Evolutionary conservation across 1,284 basidiomycete genomes (phyloP).

Genomic region (Phylloboletellus chloephorus): DNA sequence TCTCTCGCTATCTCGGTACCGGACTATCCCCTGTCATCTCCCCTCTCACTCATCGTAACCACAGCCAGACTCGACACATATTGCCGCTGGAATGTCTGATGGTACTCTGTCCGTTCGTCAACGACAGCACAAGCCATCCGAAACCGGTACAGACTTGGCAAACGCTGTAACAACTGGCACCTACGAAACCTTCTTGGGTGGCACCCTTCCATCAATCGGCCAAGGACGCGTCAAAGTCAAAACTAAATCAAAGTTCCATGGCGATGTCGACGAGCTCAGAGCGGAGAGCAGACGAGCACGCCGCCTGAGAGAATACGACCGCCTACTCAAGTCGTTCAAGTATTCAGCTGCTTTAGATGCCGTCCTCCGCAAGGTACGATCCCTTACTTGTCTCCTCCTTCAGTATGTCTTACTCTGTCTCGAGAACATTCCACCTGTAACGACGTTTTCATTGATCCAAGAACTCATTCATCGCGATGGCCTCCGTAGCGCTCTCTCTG

Average conservation of each 20-base stretch:
- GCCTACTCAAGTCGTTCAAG: constrained; percentile 86
- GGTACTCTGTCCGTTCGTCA: constrained; percentile 89
- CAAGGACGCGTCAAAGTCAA: constrained; percentile 54
- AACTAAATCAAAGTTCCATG: constrained; percentile 43
- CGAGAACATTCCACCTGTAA: constrained; percentile 75
- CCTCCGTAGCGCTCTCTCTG: constrained; percentile 78
- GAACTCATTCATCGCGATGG: constrained; percentile 94
- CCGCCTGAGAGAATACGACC: constrained; percentile 84
- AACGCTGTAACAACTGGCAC: constrained; percentile 51
- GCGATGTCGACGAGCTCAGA: constrained; percentile 65
- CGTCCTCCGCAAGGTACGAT: constrained; percentile 72
- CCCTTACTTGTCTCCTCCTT: neutral
- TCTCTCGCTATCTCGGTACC: constrained; percentile 82
- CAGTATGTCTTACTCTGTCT: constrained; percentile 10
- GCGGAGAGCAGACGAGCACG: constrained; percentile 71
- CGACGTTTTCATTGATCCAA: constrained; percentile 87
- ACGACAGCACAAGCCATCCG: constrained; percentile 71
- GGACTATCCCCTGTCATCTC: constrained; percentile 2
- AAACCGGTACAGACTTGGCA: constrained; percentile 45
- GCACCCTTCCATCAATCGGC: constrained; percentile 49
- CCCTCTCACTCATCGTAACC: constrained; percentile 14
- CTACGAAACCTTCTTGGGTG: constrained; percentile 71
- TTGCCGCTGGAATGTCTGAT: constrained; percentile 94
- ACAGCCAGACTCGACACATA: constrained; percentile 93
- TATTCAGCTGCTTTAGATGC: constrained; percentile 93